phyloP scores from a whole-genome alignment of 1,284 basidiomycete species.

The Pseudozyma flocculosa region DNA sequence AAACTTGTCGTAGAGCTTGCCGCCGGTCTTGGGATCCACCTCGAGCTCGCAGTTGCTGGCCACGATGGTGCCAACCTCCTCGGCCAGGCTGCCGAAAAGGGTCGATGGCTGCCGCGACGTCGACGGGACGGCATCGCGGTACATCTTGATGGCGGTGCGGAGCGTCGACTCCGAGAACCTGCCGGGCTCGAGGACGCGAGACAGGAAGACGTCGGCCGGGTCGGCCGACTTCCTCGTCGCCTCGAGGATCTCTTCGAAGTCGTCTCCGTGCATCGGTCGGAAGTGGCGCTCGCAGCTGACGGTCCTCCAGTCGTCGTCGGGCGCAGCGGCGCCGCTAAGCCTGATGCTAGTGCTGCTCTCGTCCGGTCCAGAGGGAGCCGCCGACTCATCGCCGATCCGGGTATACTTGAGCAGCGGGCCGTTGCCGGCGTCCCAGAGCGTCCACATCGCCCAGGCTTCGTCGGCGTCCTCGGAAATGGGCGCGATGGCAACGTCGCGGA shows the following conservation, averaged over 20 bases:
- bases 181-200: slow-evolving; percentile 45
- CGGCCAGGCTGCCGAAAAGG: slow-evolving; percentile 20
- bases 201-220: slow-evolving; percentile 39
- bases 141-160: slow-evolving; percentile 15
- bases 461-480: slow-evolving; percentile 10
- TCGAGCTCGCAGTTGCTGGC: slow-evolving; percentile 28
- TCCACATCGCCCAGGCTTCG: slow-evolving; percentile 47
- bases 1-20: slow-evolving; percentile 31
- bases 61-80: slow-evolving; percentile 32
- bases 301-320: slow-evolving; percentile 37
- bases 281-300: slow-evolving; percentile 29
- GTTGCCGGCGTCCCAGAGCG: slow-evolving; percentile 48
- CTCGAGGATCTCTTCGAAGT: slow-evolving; percentile 44
- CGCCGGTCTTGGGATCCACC: slow-evolving; percentile 30
- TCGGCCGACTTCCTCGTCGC: slow-evolving; percentile 20
- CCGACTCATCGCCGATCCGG: slow-evolving; percentile 29
- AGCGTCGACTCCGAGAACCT: slow-evolving; percentile 41
- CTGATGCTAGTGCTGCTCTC: slow-evolving; percentile 22
- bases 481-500: slow-evolving; percentile 44
- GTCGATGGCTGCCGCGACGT: slow-evolving; percentile 9
- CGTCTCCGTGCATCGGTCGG: slow-evolving; percentile 41
- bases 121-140: slow-evolving; percentile 18
- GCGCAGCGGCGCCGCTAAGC: slow-evolving; percentile 13
- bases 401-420: slow-evolving; percentile 38
- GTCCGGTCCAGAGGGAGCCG: slow-evolving; percentile 8